Base-by-base conservation (phyloP, 495 filamentous ascomycete genomes). In the Monascus purpureus region DNA sequence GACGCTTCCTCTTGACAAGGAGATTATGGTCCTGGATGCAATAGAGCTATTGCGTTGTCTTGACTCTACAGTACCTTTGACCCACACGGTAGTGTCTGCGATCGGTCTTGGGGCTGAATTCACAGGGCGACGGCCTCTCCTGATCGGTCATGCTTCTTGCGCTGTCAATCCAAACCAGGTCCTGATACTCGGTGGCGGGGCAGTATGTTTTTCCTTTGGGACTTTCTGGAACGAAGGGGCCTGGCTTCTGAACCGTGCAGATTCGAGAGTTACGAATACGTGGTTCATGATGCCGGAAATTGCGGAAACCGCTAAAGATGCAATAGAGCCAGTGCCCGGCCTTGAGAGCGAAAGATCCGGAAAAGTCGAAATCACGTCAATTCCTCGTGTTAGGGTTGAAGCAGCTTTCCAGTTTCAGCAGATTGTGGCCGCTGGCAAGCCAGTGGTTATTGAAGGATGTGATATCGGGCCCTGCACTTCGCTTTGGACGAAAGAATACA, bases 201-300 rank as follows among this genome's bases (percentile, higher is more conserved):
- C 82, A 16, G 80, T 85, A 0, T 93, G 86, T 50, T 93, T 92
- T 53, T 83, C 82, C 0, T 88, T 93, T 65, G 83, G 82, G 6
- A 75, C 75, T 9, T 77, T 67, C 39, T 83, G 79, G 73, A 83
- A 80, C 35, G 58, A 67, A 27, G 74, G 68, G 0, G 63, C 64
- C 25, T 75, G 67, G 53, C 37, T 49, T 13, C 29, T 75, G 29
- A 43, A 45, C 37, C 39, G 35, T 13, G 33, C 17, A 13, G 36
- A 44, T 13, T 35, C 41, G 1, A 24, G 13, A 2, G 17, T 31
- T 3, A 36, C 43, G 23, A 50, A 55, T 26, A 36, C 28, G 8
- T 61, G 49, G 49, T 22, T 17, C 0, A 12, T 50, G 20, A 33
- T 42, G 5, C 28, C 43, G 25, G 38, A 45, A 36, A 28, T 8